These are phyloP conservation scores for Filosporella fistucella DNA, from an alignment of 495 filamentous ascomycete species.

Conservation along the genomic window DNA sequence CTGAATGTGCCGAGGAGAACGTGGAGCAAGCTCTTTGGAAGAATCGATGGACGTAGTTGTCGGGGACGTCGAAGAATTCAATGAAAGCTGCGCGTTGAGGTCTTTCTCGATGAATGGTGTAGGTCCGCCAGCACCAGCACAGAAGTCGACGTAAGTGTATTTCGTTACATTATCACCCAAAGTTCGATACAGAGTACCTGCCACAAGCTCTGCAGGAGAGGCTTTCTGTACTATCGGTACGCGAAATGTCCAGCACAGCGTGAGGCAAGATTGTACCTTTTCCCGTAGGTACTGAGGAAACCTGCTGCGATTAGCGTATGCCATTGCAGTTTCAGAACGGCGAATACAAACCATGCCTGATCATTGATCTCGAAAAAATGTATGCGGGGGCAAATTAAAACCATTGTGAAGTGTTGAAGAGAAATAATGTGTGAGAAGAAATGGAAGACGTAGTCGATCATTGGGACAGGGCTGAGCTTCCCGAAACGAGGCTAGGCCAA, in stretches of 20 bases:
- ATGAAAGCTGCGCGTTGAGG: constrained; percentile 40
- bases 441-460: background rate
- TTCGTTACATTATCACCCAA: constrained; percentile 34
- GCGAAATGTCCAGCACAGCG: constrained; percentile 39
- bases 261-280: constrained; percentile 47
- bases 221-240: constrained; percentile 38
- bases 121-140: constrained; percentile 67
- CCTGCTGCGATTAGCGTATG: constrained; percentile 27
- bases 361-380: constrained; percentile 54
- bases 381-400: constrained; percentile 44
- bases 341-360: constrained; percentile 39
- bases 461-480: constrained; percentile 1
- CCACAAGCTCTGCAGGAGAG: constrained; percentile 41
- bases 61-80: background rate
- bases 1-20: constrained; percentile 11
- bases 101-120: constrained; percentile 57
- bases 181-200: constrained; percentile 39
- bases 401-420: constrained; percentile 29
- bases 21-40: constrained; percentile 12
- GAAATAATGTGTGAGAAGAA: background rate
- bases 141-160: constrained; percentile 67
- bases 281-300: constrained; percentile 46
- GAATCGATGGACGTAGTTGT: constrained; percentile 14
- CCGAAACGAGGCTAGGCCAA: constrained; percentile 9
- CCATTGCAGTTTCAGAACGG: background rate